A percentile compares a stretch with the other conserved stretches of the same genome.
phyloP scores from a whole-genome alignment of 202 grass and related monocot genomes.

The Zoysia matrella region DNA sequence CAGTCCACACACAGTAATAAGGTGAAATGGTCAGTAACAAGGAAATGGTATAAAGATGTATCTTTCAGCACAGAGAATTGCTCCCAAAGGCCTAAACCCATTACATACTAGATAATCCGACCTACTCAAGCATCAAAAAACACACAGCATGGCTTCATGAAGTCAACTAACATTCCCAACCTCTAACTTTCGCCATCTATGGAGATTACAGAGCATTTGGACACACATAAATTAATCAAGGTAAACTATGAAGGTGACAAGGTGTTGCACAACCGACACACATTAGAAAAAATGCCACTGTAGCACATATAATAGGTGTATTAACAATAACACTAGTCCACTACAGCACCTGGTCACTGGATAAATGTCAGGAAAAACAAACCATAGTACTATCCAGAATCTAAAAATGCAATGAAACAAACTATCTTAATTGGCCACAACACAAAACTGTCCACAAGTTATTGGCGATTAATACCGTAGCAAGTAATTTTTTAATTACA shows the following conservation, averaged over 20 bases:
- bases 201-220: background rate
- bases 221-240: background rate
- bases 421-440: background rate
- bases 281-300: background rate
- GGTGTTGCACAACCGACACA: background rate
- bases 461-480: background rate
- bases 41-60: background rate
- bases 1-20: background rate
- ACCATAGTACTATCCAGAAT: background rate
- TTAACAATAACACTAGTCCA: background rate
- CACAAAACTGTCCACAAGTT: background rate
- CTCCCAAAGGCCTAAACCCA: background rate
- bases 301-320: background rate
- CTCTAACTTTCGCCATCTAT: background rate
- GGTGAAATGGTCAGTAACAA: background rate
- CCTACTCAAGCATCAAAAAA: background rate
- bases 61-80: background rate
- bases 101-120: background rate
- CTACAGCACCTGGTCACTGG: background rate
- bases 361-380: background rate
- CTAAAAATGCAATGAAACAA: background rate
- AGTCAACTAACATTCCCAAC: background rate
- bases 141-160: background rate
- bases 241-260: background rate
- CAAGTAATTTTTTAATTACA: background rate